Percentiles rank a stretch among this genome's conserved stretches.
These are phyloP conservation scores for Paramecium biaurelia DNA, from an alignment of 73 alveolate species.

Conservation along the genomic window DNA sequence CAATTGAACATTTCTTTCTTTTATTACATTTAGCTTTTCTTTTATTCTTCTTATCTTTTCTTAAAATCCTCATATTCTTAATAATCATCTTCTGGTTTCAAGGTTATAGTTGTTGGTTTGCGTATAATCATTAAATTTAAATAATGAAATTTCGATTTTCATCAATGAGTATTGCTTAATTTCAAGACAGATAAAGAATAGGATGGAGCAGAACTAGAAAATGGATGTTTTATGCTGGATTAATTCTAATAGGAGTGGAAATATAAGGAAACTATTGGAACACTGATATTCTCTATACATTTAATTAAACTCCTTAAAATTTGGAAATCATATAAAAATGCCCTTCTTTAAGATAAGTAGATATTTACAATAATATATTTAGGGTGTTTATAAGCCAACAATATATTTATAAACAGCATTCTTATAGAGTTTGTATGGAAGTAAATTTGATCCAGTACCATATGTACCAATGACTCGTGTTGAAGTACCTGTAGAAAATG, in stretches of 20 bases:
- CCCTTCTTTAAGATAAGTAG: neutral
- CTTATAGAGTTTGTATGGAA: neutral
- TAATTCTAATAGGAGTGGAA: neutral
- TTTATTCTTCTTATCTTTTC: neutral
- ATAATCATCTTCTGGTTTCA: constrained; percentile 51
- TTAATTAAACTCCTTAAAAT: neutral
- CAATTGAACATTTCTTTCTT: neutral
- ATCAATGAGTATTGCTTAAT: constrained; percentile 9
- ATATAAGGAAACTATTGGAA: neutral
- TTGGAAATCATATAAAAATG: neutral
- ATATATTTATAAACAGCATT: neutral
- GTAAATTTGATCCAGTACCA: constrained; percentile 44
- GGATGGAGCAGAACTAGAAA: constrained; percentile 13
- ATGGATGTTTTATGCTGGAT: neutral
- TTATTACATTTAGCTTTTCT: neutral
- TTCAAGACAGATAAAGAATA: neutral
- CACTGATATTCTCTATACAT: neutral
- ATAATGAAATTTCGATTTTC: constrained; percentile 1
- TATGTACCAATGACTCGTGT: neutral
- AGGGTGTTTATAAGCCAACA: constrained; percentile 34
- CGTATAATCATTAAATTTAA: constrained; percentile 42
- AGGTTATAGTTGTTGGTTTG: constrained; percentile 48
- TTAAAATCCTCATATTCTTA: constrained; percentile 45
- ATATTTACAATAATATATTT: neutral
- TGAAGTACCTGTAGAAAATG: neutral